Evolutionary conservation across 441 rosid species (phyloP), one percentile per base, ranked within the genome.

Genomic region (Flueggea neowawraea): DNA sequence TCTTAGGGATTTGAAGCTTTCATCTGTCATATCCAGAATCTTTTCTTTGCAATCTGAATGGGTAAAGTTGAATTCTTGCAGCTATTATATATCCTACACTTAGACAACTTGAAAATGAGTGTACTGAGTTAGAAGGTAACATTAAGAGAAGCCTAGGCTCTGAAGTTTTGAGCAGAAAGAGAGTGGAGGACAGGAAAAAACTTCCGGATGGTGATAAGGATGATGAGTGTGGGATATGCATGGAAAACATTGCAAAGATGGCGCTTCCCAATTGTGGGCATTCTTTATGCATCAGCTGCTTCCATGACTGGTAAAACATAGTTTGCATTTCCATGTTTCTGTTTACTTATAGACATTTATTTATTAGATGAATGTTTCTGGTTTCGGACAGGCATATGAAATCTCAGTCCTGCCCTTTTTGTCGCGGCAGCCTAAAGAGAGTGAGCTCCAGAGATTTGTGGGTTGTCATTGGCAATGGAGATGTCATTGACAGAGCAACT

Each of bases 51-150:
- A 39, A 72, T 55, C 50, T 53, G 11, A 63, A 31, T 57, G 55
- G 59, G 32, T 63, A 64, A 22, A 32, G 45, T 47, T 54, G 44
- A 55, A 51, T 60, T 47, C 49, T 52, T 75, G 78, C 85, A 84
- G 95, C 86, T 67, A 72, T 79, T 55, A 82, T 85, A 67, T 88
- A 82, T 53, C 95, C 95, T 69, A 80, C 82, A 6, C 82, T 88
- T 28, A 68, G 71, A 66, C 80, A 75, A 69, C 89, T 88, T 36
- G 84, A 82, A 65, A 73, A 69, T 17, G 86, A 79, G 73, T 57
- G 78, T 57, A 15, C 28, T 12, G 68, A 73, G 67, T 54, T 72
- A 10, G 79, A 70, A 41, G 77, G 77, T 11, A 50, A 59, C 54
- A 52, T 57, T 41, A 69, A 60, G 67, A 64, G 69, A 70, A 60